phyloP scores from a whole-genome alignment of 2,329 filamentous ascomycete species.

The Zalaria sp. region DNA sequence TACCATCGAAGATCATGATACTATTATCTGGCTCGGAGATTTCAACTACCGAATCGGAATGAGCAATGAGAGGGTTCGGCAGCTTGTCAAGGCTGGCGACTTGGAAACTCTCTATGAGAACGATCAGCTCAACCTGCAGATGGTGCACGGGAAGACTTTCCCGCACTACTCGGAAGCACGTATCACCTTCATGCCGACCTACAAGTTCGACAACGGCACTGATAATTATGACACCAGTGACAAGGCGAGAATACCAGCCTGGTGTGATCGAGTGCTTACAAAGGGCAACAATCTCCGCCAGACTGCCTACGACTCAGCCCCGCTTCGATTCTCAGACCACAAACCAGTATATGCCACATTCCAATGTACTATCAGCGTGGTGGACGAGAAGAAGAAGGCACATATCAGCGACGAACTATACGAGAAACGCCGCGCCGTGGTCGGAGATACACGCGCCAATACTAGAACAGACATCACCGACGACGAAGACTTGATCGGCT shows the following conservation, averaged over 20 bases:
- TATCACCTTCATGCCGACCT: slow-evolving; percentile 83
- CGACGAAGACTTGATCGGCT: slow-evolving; percentile 69
- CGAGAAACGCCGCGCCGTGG: slow-evolving; percentile 47
- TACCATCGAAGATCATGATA: slow-evolving; percentile 80
- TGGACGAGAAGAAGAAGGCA: slow-evolving; percentile 63
- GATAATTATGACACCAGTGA: slow-evolving; percentile 91
- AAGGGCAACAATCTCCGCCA: slow-evolving; percentile 77
- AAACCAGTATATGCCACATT: slow-evolving; percentile 90
- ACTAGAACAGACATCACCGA: slow-evolving; percentile 44
- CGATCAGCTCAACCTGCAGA: slow-evolving; percentile 92
- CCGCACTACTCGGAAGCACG: slow-evolving; percentile 81
- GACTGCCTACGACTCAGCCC: slow-evolving; percentile 66
- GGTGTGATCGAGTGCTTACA: slow-evolving; percentile 86
- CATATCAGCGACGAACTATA: slow-evolving; percentile 64
- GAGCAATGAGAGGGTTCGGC: slow-evolving; percentile 60
- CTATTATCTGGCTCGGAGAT: slow-evolving; percentile 89
- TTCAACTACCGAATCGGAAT: slow-evolving; percentile 97
- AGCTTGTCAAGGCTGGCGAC: slow-evolving; percentile 57
- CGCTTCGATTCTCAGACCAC: slow-evolving; percentile 84
- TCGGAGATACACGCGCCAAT: slow-evolving; percentile 49
- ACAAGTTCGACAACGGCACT: slow-evolving; percentile 83
- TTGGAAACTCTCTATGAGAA: slow-evolving; percentile 75
- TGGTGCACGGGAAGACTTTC: slow-evolving; percentile 83
- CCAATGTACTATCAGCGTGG: slow-evolving; percentile 64
- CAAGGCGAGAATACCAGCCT: slow-evolving; percentile 87